These are phyloP conservation scores for Arabidopsis hybrid DNA, from an alignment of 441 rosid genomes.

Conservation along the genomic window DNA sequence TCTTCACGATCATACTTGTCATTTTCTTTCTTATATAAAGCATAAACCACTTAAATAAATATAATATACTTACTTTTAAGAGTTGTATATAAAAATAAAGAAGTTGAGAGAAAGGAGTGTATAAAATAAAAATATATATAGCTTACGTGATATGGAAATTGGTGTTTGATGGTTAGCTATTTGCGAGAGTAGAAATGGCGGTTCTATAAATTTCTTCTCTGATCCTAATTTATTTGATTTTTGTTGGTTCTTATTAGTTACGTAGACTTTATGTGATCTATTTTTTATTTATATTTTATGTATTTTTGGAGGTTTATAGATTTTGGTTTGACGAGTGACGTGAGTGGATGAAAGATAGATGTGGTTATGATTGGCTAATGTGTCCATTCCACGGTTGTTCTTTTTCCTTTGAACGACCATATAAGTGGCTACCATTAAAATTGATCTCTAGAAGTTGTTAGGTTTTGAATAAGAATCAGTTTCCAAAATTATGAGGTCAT, in stretches of 20 bases:
- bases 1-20: slow-evolving; percentile 55
- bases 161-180: slow-evolving; percentile 34
- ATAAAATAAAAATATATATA: not conserved
- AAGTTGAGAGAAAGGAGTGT: not conserved
- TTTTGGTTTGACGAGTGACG: slow-evolving; percentile 50
- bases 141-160: slow-evolving; percentile 32
- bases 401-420: slow-evolving; percentile 36
- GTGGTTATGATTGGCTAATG: slow-evolving; percentile 48
- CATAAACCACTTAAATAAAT: slow-evolving; percentile 13
- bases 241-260: slow-evolving; percentile 32
- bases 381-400: slow-evolving; percentile 52
- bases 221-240: slow-evolving; percentile 17
- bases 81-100: slow-evolving; percentile 12
- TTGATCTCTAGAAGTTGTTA: not conserved
- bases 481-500: slow-evolving; percentile 22
- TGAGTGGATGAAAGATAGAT: slow-evolving; percentile 56
- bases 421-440: slow-evolving; percentile 34
- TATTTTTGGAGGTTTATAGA: slow-evolving; percentile 16
- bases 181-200: slow-evolving; percentile 29
- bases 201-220: slow-evolving; percentile 17
- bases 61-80: slow-evolving; percentile 7
- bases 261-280: slow-evolving; percentile 42
- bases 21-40: slow-evolving; percentile 34
- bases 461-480: slow-evolving; percentile 16
- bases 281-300: not conserved